Evolutionary conservation across 192 early-diverging fungal genomes (phyloP), one percentile per base, ranked within the genome.

Genomic region (Linnemannia elongata): DNA sequence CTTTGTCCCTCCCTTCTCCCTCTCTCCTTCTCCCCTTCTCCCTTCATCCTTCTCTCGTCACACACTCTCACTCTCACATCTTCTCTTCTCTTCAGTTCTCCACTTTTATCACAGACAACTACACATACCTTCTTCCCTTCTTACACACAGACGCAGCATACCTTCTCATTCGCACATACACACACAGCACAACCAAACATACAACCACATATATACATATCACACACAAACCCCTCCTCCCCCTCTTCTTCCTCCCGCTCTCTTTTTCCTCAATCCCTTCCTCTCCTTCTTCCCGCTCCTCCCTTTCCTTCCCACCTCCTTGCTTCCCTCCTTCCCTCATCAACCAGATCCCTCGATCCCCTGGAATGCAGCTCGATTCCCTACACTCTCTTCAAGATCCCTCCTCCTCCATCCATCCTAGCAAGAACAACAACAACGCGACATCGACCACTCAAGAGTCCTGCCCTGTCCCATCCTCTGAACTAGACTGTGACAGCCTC

Each of bases 361-460:
- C 66, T 77, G 84, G 74, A 45, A 81, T 80, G 79, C 84, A 80
- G 44, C 74, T 81, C 70, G 47, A 81, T 63, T 81, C 79, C 44
- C 66, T 66, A 24, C 75, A 72, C 75, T 80, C 79, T 77, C 69
- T 66, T 44, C 72, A 72, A 55, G 57, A 72, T 15, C 41, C 76
- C 44, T 44, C 80, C 60, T 39, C 63, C 30, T 38, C 71, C 55
- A 27, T 47, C 49, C 63, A 17, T 47, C 38, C 33, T 18, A 60
- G 71, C 68, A n/a, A 71, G 12, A 33, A 66, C 69, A 33, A 17
- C 20, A 33, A 60, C 38, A 47, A 49, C 45, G 38, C 57, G 17
- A 15, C 76, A 73, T 78, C 75, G 2, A 44, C 69, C 8, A 30
- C 57, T 20, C 4, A 75, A 30, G 39, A 38, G 30, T 57, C 74